Evolutionary conservation across 805 yeast species (phyloP).

Genomic region (Pichia gijzeniarum): DNA sequence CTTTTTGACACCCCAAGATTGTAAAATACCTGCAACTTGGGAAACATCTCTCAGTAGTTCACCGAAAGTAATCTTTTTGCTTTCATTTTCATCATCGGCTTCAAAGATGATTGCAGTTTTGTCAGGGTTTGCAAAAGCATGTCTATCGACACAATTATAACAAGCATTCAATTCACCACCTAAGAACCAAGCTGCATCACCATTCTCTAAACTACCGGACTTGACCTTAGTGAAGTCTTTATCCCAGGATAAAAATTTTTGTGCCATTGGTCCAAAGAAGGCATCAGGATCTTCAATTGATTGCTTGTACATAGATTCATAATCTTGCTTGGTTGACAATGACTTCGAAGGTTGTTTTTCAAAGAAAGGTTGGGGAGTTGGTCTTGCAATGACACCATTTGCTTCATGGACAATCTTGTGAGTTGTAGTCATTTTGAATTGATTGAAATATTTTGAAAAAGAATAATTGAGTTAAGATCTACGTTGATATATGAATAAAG

Average conservation of each 20-base stretch:
- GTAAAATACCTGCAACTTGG: constrained; percentile 77
- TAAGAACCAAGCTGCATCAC: constrained; percentile 88
- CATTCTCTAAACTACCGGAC: constrained; percentile 60
- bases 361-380: constrained; percentile 49
- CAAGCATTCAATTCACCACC: constrained; percentile 91
- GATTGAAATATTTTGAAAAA: background rate
- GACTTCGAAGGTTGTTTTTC: constrained; percentile 57
- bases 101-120: constrained; percentile 84
- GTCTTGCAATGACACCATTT: constrained; percentile 41
- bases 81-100: constrained; percentile 83
- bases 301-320: constrained; percentile 60
- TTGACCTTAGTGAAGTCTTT: constrained; percentile 61
- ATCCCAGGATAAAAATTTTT: constrained; percentile 71
- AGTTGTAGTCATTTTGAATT: constrained; percentile 4
- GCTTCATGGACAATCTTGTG: constrained; percentile 59
- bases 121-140: constrained; percentile 82
- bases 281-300: constrained; percentile 73
- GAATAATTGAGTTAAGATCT: too few relatives aligned
- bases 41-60: constrained; percentile 81
- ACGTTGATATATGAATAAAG: too few relatives aligned
- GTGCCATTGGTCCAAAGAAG: constrained; percentile 76
- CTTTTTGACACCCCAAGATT: constrained; percentile 78
- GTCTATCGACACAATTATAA: constrained; percentile 93
- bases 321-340: constrained; percentile 56
- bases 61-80: constrained; percentile 71